Conservation (phyloP, 805 yeast species). For the Middelhovenomyces tepae region DNA sequence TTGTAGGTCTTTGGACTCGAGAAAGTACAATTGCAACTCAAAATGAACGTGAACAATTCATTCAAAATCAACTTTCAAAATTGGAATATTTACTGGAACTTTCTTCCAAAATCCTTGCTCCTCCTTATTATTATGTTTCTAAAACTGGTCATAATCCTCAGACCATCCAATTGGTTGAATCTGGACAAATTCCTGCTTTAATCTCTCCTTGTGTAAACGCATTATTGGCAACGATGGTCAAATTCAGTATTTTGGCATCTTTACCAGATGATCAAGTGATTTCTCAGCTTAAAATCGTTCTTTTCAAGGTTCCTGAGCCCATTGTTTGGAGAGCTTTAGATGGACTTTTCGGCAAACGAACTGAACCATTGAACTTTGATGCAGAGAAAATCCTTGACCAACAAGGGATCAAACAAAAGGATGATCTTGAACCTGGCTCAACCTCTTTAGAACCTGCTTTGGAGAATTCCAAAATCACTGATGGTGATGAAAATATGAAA, state of each 20-base stretch:
- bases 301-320: slow-evolving; percentile 11
- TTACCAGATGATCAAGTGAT: slow-evolving; percentile 2
- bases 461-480: too few relatives aligned
- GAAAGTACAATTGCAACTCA: slow-evolving; percentile 7
- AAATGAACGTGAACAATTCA: slow-evolving; percentile 8
- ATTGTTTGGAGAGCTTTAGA: slow-evolving; percentile 12
- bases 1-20: slow-evolving; percentile 10
- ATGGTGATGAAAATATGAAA: too few relatives aligned
- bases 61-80: slow-evolving; percentile 3
- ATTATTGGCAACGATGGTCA: slow-evolving; percentile 5
- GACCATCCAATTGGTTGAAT: slow-evolving; percentile 2
- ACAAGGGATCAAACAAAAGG: too few relatives aligned
- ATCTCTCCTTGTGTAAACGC: slow-evolving; percentile 11
- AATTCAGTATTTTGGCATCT: slow-evolving; percentile 1
- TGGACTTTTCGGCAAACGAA: slow-evolving; percentile 9
- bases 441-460: too few relatives aligned
- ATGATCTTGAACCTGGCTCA: too few relatives aligned
- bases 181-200: slow-evolving; percentile 10
- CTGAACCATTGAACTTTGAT: slow-evolving; percentile 7
- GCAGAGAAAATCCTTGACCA: slow-evolving; percentile 1
- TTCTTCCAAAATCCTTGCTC: slow-evolving; percentile 9
- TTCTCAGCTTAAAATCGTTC: slow-evolving; percentile 4
- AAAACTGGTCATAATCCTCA: slow-evolving; percentile 3
- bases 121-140: slow-evolving; percentile 7
- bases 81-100: slow-evolving; percentile 10